Evolutionary conservation across 441 rosid species (phyloP), one percentile per base, ranked within the genome.

Genomic region (Dalechampia spathulata): DNA sequence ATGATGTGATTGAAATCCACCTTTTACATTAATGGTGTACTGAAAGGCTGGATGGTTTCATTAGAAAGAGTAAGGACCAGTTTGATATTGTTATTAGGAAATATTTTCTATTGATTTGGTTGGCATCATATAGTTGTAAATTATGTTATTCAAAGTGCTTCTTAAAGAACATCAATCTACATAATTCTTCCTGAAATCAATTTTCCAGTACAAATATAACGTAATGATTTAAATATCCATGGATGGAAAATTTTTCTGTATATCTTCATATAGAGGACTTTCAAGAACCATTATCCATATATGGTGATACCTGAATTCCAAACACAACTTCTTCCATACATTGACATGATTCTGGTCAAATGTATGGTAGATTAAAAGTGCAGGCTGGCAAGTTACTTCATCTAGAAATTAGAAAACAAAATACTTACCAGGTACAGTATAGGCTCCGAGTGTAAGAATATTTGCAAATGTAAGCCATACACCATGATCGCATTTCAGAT

Each of bases 401-500:
- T 56, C 23, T n/a, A 37, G 44, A 51, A 36, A 38, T 34, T 20
- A 12, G 12, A 50, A 63, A 60, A 13, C 23, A 46, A 26, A 57
- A 57, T 5, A 49, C 77, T 58, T 78, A 88, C 96, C 96, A 51
- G 96, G 98, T 62, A 92, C 78, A 41, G 76, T 73, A 71, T 92
- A 78, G 27, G 95, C 95, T 40, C 96, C 98, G 53, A 92, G 78
- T 27, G 91, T 86, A 67, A 92, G 88, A 66, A 88, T 78, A 60
- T 88, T 92, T 42, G 96, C 98, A 75, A 92, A 78, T 5, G 98
- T 88, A 58, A 92, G 96, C 98, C 98, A 92, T 17, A 88, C 90
- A 50, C 96, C 96, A 40, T 88, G 98, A 67, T 92, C 90, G 4
- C 98, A 92, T 73, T 92, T 92, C 55, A 92, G 83, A 80, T 88